Evolutionary conservation across 2,329 filamentous ascomycete species (phyloP), one percentile per base, ranked within the genome.

Genomic region (Cercospora zeina): DNA sequence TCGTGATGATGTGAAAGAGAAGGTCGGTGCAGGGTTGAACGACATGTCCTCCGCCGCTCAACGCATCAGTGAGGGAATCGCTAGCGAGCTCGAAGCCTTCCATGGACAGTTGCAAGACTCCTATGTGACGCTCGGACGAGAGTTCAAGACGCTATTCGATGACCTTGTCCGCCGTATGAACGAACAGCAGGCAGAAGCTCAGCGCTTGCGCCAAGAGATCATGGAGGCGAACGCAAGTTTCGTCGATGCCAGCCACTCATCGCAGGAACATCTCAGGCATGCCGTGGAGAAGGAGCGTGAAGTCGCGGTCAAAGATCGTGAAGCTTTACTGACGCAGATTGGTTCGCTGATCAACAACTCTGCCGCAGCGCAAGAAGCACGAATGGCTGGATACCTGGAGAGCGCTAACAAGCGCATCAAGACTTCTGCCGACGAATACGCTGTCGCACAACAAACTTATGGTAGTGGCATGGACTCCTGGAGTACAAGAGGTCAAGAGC

Each of bases 111-210:
- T 97, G 31, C 91, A 96, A 70, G 79, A 85, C 11, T 97, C 93
- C 0, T 97, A 96, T 75, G 89, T 87, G 68, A 83, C 85, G 1
- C 83, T 97, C 1, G 92, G 92, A 8, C 87, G 88, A 63, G 92
- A 97, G 68, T 92, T 96, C 79, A 96, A 93, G 74, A 79, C 80
- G 4, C 85, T 93, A 24, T 96, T 97, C 68, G 91, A 96, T 67
- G 87, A 90, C 11, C 81, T 97, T 54, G 81, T 90, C 54, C 85
- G 83, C 65, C 88, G 92, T 68, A 82, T 97, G 59, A 85, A 86
- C 37, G 81, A 86, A 9, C 93, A 97, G 73, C 89, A 89, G 70
- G 80, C 81, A 8, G 91, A 97, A 73, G 89, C 89, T 0, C 85
- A 93, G 65, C 80, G 80, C 31, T 81, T 99, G 24, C 85, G 89